phyloP scores from a whole-genome alignment of 257 asterid species.

The Nicotiana attenuata region DNA sequence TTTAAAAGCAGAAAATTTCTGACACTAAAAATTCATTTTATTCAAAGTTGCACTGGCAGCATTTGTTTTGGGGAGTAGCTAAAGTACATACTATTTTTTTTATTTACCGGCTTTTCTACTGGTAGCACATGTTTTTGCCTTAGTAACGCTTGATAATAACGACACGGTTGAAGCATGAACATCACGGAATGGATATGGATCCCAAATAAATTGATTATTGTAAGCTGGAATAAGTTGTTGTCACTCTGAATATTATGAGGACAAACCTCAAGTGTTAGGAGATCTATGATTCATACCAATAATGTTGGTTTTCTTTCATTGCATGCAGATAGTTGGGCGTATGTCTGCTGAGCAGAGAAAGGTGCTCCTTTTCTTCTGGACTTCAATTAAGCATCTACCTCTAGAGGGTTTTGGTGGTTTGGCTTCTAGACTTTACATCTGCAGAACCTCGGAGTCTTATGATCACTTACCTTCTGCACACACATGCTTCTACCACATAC shows the following conservation, averaged over 20 bases:
- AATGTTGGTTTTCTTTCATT: background rate
- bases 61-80: too few species aligned
- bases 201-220: too few species aligned
- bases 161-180: too few species aligned
- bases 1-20: too few species aligned
- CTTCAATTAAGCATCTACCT: slow-evolving; percentile 76
- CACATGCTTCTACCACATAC: slow-evolving; percentile 80
- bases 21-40: background rate
- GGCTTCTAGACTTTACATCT: slow-evolving; percentile 67
- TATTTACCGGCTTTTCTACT: too few species aligned
- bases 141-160: too few species aligned
- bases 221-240: too few species aligned
- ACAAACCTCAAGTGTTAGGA: background rate
- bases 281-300: background rate
- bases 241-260: background rate
- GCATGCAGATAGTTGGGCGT: slow-evolving; percentile 46
- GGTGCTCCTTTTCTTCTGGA: slow-evolving; percentile 89
- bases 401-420: slow-evolving; percentile 79
- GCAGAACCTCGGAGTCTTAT: slow-evolving; percentile 36
- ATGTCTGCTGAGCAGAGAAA: slow-evolving; percentile 75
- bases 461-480: slow-evolving; percentile 77
- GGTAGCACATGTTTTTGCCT: too few species aligned
- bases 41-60: background rate
- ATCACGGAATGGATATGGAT: too few species aligned
- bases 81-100: too few species aligned